phyloP scores from a whole-genome alignment of 78 protist genomes.

The Salpingoeca rosetta region DNA sequence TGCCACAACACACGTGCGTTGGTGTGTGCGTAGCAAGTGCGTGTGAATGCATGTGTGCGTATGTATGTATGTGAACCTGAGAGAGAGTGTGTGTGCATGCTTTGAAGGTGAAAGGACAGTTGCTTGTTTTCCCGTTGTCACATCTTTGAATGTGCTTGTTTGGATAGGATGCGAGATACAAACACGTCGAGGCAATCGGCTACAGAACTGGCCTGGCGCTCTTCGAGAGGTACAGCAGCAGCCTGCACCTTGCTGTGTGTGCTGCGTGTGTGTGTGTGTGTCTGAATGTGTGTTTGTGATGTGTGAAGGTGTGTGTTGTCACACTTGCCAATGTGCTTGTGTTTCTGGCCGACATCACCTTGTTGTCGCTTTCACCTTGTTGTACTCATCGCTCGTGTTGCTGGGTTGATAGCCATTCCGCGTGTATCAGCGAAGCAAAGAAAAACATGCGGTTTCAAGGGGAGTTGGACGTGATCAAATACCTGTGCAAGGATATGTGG shows the following conservation, averaged over 20 bases:
- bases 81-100: not conserved
- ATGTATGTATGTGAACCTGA: not conserved
- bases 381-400: not conserved
- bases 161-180: no score
- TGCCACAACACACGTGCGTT: not conserved
- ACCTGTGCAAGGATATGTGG: no score
- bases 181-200: no score
- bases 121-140: not conserved
- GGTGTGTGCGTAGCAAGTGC: not conserved
- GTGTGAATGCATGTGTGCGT: not conserved
- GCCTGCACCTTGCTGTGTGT: not conserved
- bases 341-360: not conserved
- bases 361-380: not conserved
- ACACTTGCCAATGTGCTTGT: not conserved
- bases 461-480: not conserved
- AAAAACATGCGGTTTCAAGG: not conserved
- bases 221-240: not conserved
- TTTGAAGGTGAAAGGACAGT: not conserved
- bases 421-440: not conserved
- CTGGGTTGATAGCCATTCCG: not conserved
- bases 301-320: no score
- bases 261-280: no score
- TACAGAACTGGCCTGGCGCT: not conserved
- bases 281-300: no score
- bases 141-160: no score